Percentiles rank a stretch among this genome's conserved stretches.
These are phyloP conservation scores for Syzygium syzygioides DNA, from an alignment of 441 rosid genomes.

Conservation along the genomic window DNA sequence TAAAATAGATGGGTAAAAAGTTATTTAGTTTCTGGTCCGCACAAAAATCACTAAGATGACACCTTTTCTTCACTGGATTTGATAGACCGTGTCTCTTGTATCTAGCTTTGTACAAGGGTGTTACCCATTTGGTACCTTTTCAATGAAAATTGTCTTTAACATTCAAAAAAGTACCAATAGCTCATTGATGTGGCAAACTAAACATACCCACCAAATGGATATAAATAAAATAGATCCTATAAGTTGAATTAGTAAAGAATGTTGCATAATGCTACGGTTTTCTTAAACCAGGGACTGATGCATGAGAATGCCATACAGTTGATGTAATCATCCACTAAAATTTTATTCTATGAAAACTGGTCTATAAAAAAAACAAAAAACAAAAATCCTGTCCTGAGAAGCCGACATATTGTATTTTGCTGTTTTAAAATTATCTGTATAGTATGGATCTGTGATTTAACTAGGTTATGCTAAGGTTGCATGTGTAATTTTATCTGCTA, in stretches of 20 bases:
- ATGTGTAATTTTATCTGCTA: neutral
- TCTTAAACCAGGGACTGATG: neutral
- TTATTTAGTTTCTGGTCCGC: neutral
- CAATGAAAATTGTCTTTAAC: neutral
- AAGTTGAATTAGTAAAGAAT: neutral
- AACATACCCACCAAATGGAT: neutral
- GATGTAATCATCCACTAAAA: neutral
- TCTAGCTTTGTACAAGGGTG: neutral
- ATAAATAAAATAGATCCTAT: neutral
- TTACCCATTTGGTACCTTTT: neutral
- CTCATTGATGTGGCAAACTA: neutral
- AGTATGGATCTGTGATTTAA: neutral
- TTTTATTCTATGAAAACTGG: neutral
- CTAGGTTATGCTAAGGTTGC: neutral
- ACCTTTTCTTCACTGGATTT: neutral
- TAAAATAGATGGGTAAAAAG: neutral
- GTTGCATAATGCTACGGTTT: neutral
- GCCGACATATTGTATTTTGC: neutral
- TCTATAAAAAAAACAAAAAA: neutral
- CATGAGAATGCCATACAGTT: neutral
- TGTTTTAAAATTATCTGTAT: neutral
- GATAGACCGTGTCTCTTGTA: neutral
- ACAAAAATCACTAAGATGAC: neutral
- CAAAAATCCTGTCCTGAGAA: neutral
- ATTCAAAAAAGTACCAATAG: neutral